Base-by-base conservation (phyloP, 257 asterid genomes). In the Solanum chilense region DNA sequence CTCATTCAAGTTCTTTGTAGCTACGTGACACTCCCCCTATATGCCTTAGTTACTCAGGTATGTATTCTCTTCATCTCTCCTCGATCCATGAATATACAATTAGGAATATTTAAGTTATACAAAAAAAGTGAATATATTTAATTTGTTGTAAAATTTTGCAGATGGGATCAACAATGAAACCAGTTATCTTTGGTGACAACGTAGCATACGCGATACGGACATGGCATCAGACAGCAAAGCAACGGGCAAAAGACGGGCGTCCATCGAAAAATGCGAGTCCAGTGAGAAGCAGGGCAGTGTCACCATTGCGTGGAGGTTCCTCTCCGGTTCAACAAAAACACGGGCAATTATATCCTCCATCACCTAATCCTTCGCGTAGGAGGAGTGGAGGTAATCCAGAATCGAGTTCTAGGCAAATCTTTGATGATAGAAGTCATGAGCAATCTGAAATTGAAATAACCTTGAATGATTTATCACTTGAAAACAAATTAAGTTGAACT, bases 131-230 rank as follows among this genome's bases (percentile, higher is more conserved):
- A 56, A 20, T 3, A 58, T n/a, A 64, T 27, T 27, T 66, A 66
- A 70, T 31, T 70, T 0, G 13, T 70, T 20, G 49, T 42, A 73
- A 20, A 5, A 5, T 35, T 75, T 39, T 75, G 5, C 85, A 75
- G 88, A 86, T 86, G 88, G 88, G 88, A 8, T 86, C 88, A 58
- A 86, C 45, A 3, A 86, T 86, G 88, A 58, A 66, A 58, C 77
- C 47, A 2, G 70, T 77, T 31, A 58, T 86, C 85, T 56, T 76
- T 15, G n/a, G 66, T 62, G 88, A 76, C 56, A 56, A 86, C 33
- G 85, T 76, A 23, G 66, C 77, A 39, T 49, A 66, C 1, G 85
- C 42, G 3, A 39, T 75, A 78, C 14, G 56, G 16, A 86, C 52
- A 16, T 86, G 88, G 88, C 88, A 75, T 16, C 88, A 62, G 20